phyloP scores from a whole-genome alignment of 306 rosid genomes.

The Ammopiptanthus mongolicus region DNA sequence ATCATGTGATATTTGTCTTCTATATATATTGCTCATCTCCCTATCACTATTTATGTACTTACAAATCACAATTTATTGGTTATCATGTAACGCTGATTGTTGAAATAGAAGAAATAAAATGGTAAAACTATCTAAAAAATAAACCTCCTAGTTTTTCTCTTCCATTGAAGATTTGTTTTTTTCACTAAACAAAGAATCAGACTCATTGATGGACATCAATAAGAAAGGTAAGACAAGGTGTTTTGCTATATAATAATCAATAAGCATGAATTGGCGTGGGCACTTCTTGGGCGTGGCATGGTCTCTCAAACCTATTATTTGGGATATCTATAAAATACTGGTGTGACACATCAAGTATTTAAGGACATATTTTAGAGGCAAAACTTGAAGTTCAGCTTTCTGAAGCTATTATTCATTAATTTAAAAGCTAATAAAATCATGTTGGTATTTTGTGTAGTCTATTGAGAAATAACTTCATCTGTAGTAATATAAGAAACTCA shows the following conservation, averaged over 20 bases:
- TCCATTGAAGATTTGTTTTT: not conserved
- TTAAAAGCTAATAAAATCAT: not conserved
- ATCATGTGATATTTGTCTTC: not conserved
- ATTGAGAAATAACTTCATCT: not conserved
- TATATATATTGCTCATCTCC: not conserved
- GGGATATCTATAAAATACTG: not conserved
- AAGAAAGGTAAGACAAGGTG: not conserved
- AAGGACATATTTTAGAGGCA: conserved; percentile 2
- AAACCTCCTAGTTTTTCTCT: not conserved
- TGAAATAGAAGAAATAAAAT: not conserved
- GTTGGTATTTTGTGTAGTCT: not conserved
- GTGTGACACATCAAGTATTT: not conserved
- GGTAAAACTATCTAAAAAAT: not conserved
- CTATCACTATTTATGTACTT: not conserved
- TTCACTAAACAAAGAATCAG: not conserved
- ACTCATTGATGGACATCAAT: not conserved
- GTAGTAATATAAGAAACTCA: not conserved
- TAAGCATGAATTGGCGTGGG: not conserved
- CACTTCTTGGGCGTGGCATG: not conserved
- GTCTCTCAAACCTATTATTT: not conserved
- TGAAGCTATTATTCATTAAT: not conserved
- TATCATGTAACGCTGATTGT: not conserved
- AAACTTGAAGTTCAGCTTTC: not conserved
- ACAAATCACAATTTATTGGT: not conserved
- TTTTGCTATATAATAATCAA: not conserved